These are phyloP conservation scores for Middelhovenomyces tepae DNA, from an alignment of 805 yeast genomes.

Conservation along the genomic window DNA sequence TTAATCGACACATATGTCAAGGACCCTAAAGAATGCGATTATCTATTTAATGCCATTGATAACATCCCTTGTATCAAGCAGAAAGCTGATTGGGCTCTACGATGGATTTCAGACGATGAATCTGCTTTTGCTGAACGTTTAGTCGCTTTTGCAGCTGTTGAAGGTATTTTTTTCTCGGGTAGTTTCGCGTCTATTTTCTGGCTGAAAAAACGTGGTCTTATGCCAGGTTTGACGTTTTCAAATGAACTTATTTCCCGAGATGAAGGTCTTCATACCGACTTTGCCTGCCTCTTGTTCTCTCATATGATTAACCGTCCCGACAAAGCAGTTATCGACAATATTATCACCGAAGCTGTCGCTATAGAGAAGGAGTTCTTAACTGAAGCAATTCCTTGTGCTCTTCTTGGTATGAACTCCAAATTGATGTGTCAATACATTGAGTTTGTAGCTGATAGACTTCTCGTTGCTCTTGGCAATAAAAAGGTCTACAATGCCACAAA, in stretches of 20 bases:
- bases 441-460: constrained; percentile 92
- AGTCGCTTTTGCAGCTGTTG: constrained; percentile 97
- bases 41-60: constrained; percentile 89
- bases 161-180: constrained; percentile 97
- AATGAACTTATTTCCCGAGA: constrained; percentile 97
- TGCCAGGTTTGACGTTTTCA: constrained; percentile 98
- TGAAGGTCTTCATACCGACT: constrained; percentile 98
- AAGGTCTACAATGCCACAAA: constrained; percentile 80
- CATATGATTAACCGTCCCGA: constrained; percentile 88
- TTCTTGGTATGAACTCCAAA: constrained; percentile 89
- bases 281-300: constrained; percentile 90
- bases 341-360: constrained; percentile 89
- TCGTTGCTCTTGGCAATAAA: constrained; percentile 83
- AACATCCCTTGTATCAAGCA: constrained; percentile 92
- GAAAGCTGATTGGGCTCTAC: constrained; percentile 98
- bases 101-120: constrained; percentile 87
- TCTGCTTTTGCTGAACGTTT: constrained; percentile 92
- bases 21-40: constrained; percentile 89
- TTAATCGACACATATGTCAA: constrained; percentile 91
- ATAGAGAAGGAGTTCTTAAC: constrained; percentile 93
- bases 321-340: constrained; percentile 65
- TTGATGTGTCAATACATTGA: constrained; percentile 98
- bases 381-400: constrained; percentile 87
- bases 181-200: constrained; percentile 98
- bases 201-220: constrained; percentile 97